Conservation (phyloP, 176 grass and related monocot species). For the Oryza brachyantha region DNA sequence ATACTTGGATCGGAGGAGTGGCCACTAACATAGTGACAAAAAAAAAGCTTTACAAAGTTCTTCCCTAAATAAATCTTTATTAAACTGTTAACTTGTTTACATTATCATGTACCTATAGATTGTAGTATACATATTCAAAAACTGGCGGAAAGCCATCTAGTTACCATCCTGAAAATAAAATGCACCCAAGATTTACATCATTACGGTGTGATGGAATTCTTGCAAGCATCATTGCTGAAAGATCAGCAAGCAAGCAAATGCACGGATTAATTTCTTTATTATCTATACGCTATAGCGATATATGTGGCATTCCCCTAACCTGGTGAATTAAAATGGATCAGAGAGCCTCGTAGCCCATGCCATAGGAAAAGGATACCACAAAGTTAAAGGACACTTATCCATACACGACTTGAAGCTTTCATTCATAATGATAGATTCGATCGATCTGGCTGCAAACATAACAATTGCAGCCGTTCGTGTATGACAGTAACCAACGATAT, state of each 20-base stretch:
- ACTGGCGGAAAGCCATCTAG: background rate
- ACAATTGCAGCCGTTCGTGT: conserved; percentile 33
- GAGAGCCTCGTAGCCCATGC: conserved; percentile 5
- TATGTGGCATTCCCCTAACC: conserved; percentile 51
- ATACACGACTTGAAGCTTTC: conserved; percentile 4
- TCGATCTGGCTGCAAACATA: conserved; percentile 11
- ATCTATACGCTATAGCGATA: conserved; percentile 26
- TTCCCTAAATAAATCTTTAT: background rate
- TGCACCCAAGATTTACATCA: conserved; percentile 16
- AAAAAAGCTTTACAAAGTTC: conserved; percentile 7
- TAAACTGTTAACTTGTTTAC: background rate
- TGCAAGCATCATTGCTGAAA: conserved; percentile 31
- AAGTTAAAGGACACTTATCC: conserved; percentile 5
- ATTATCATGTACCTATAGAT: conserved; percentile 18
- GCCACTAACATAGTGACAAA: conserved; percentile 36
- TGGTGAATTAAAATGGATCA: conserved; percentile 22
- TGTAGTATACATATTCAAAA: background rate
- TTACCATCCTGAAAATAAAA: background rate
- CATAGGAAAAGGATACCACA: conserved; percentile 46
- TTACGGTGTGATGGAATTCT: conserved; percentile 19
- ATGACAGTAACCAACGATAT: conserved; percentile 31
- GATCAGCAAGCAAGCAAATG: conserved; percentile 26
- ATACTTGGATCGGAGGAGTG: conserved; percentile 14
- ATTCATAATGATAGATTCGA: background rate
- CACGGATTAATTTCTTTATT: conserved; percentile 27